Conservation (phyloP, 768 basidiomycete species). For the Lactarius trivialis region DNA sequence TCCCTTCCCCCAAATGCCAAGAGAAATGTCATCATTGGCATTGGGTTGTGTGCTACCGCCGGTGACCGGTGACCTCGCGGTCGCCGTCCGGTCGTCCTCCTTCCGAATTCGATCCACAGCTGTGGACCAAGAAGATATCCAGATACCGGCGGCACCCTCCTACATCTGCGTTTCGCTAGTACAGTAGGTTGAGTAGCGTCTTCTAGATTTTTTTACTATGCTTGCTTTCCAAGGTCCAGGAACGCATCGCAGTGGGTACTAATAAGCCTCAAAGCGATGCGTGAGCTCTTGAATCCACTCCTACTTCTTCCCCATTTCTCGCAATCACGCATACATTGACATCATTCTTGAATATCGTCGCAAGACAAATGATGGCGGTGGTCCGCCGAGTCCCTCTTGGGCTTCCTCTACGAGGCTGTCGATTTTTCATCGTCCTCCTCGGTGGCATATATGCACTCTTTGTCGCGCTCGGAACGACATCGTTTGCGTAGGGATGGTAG, state of each 20-base stretch:
- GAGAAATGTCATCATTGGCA: background rate
- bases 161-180: background rate
- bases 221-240: background rate
- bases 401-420: conserved; percentile 27
- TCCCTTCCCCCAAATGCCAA: too few relatives aligned
- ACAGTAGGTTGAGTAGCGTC: background rate
- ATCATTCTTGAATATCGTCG: background rate
- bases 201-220: conserved; percentile 7
- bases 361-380: conserved; percentile 6
- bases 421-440: conserved; percentile 33
- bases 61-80: background rate
- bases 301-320: background rate
- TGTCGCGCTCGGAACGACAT: conserved; percentile 47
- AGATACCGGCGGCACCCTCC: background rate
- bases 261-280: background rate
- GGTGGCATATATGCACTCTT: conserved; percentile 47
- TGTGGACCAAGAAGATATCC: conserved; percentile 3
- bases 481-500: conserved; percentile 65
- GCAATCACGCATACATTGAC: background rate
- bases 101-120: background rate
- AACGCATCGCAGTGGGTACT: background rate
- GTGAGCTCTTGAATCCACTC: background rate
- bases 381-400: background rate
- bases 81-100: background rate
- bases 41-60: background rate